Base-by-base conservation (phyloP, 129 eudicot species). In the Escallonia herrerae region DNA sequence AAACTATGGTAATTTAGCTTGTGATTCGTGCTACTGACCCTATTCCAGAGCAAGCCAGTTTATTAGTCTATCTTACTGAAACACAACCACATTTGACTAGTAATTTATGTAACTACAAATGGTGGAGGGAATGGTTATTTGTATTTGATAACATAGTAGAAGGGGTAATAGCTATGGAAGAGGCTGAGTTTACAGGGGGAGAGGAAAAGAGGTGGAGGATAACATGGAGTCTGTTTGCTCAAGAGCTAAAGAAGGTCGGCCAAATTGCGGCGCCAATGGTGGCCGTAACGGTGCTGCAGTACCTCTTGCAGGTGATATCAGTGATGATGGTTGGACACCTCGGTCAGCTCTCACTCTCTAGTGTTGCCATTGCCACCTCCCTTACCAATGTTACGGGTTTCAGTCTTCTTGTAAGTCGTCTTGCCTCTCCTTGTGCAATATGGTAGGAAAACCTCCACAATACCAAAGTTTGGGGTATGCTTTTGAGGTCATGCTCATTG, bases 361-460 rank as follows among this genome's bases (percentile, higher is more conserved):
- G 86, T 15, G 75, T 73, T 33, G 78, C 90, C 70, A 84, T 80
- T 46, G 90, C 83, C 55, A 77, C 81, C 56, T 84, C 90, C 37
- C 48, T 84, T 41, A 74, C 86, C 41, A 84, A 81, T 65, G 79
- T 84, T 60, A 84, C 90, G 0, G 90, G 90, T 41, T 84, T 84
- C 77, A 80, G 90, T 56, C 73, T 84, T 65, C 81, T 80, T 22
- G 90, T 84, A 72, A 71, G 86, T 48, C 45, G 0, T 68, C 15
- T 50, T 33, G 8, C 9, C 13, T 49, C 54, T n/a, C 33, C 33
- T 22, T 22, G 1, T 22, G 33, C 33, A 22, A 22, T 22, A 22
- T 22, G 33, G 33, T 22, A 1, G 33, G 33, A 22, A 22, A 22
- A 22, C 33, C 33, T 22, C 33, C 33, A 22, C 33, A 22, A 22